Evolutionary conservation across 805 yeast genomes (phyloP), one percentile per base, ranked within the genome.

Genomic region (Candida ovalis): DNA sequence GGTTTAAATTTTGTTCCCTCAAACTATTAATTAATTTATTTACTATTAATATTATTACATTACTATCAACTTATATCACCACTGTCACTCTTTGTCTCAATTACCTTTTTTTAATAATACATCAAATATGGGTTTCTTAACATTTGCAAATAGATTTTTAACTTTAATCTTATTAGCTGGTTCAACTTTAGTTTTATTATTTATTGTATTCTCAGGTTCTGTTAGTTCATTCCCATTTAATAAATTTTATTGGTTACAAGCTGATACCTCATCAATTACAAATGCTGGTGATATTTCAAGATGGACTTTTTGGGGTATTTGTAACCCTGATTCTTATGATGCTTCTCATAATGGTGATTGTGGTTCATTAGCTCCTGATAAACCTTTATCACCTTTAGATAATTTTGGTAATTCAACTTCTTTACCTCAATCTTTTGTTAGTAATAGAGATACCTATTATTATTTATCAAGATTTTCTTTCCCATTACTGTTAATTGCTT

Each of bases 291-390:
- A 63, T 33, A 58, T 71, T 43, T 71, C 88, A n/a, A 81, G 87
- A 59, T 86, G 91, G 91, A 84, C 91, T 2, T 85, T 80, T 71
- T 86, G 92, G 92, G 91, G 92, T 56, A 75, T 84, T 41, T 82
- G 88, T 65, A 71, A 71, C 43, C 72, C 72, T 45, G 50, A 47
- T 17, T 58, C 65, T 55, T 57, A 52, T 46, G 45, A 42, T 30
- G 55, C 53, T 2, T 37, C 57, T 25, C 46, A 50, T 42, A 74
- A 66, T 49, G 63, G 68, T 49, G 45, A 62, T 4, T 75, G 80
- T 59, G 35, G 50, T 13, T 53, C 60, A 37, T 63, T 75, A 40
- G 79, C 81, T 13, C 89, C 94, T 25, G 92, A 84, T 43, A 77
- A 73, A 59, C 89, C 94, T 46, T 66, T 86, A 47, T 84, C 91